Base-by-base conservation (phyloP, 176 grass and related monocot genomes). In the Triticum urartu region DNA sequence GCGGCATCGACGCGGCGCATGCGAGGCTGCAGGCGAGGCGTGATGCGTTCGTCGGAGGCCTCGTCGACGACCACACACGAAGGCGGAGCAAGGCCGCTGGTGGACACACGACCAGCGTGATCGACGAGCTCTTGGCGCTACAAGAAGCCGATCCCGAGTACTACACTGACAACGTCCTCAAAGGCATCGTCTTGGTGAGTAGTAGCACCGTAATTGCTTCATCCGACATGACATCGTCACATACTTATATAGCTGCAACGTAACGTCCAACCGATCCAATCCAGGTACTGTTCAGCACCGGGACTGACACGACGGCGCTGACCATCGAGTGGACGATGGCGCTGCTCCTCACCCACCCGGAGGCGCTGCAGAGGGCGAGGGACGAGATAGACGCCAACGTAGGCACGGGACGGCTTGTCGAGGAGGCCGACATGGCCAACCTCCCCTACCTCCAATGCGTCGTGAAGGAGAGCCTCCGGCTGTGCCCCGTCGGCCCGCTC, bases 391-490 rank as follows among this genome's bases (percentile, higher is more conserved):
- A 45, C 43, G 11, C 43, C 43, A 45, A 45, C 43, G 43, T 45
- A 11, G 43, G 43, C 43, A 45, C 43, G 43, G 43, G 43, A 12
- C 43, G 11, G 43, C 43, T 45, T 4, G 43, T 45, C 11, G 0
- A 45, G 43, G 94, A 93, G 47, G 24, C 87, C 0, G 94, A 95
- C 39, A 65, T 91, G 6, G 9, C 80, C 0, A 88, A 61, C 82
- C 91, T 95, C 17, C 91, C 86, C 3, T 96, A 91, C 61, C 13
- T 91, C 15, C 89, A 89, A 3, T 81, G 85, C 15, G 52, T 96
- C 9, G 64, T 96, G 22, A 90, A 67, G 3, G 94, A 93, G 89
- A 96, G 89, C 3, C 91, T 93, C 67, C 80, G 91, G 15, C 63
- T 96, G 3, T 81, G 81, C 52, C 91, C 94, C 3, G 68, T 77